Evolutionary conservation across 805 yeast genomes (phyloP), one percentile per base, ranked within the genome.

Genomic region (Metschnikowia henanensis): DNA sequence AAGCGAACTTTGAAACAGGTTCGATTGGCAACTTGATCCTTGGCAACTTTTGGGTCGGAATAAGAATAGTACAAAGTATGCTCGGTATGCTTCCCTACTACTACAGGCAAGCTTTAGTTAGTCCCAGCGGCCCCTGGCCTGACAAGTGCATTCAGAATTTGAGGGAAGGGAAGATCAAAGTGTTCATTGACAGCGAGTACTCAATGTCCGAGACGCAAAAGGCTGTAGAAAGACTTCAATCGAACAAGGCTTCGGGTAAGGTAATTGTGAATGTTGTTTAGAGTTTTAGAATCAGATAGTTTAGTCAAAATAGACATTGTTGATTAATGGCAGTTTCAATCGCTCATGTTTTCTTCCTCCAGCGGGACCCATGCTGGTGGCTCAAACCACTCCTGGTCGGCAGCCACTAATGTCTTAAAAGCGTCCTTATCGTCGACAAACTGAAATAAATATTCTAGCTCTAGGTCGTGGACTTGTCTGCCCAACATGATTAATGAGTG

Each of bases 401-500:
- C 55, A 35, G 34, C 55, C 7, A 60, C 64, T 18, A 77, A 71
- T 13, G 52, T 56, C 49, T 64, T 73, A 59, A 80, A 80, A 7
- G 66, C 68, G 6, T 70, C 79, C 49, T 70, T 66, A 56, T 88
- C 76, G 44, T 80, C 84, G 23, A 86, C 85, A 66, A 80, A 92
- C 56, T 81, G 91, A 47, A 83, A 70, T 61, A 94, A 68, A 60
- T 84, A 92, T 54, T 91, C 97, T 55, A 88, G 65, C 63, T 92
- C 99, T 47, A 92, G 76, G 49, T 92, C 98, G 59, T 92, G 99
- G 19, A 90, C 91, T 68, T 84, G 92, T 77, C 95, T 80, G 19
- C 99, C 99, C 41, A 92, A 73, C 68, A 92, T 83, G 38, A 92
- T 82, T 56, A 92, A 76, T 8, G 98, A 88, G 64, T 92, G 99